Evolutionary conservation across 73 alveolate genomes (phyloP), one percentile per base, ranked within the genome.

Genomic region (Paramecium biaurelia): DNA sequence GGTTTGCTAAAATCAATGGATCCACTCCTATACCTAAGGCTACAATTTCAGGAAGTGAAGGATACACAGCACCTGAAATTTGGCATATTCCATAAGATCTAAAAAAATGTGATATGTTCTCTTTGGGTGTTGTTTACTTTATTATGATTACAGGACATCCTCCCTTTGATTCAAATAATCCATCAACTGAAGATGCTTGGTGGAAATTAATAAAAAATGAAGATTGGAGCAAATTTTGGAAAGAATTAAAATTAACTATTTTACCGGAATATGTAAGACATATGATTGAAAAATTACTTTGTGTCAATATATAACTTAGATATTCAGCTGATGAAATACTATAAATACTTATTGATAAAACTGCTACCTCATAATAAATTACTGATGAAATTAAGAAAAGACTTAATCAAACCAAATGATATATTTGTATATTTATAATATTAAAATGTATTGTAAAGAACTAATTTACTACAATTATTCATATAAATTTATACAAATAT

Each of bases 31-130:
- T 79, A 8, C 76, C 70, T 14, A 79, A 79, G 47, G 56, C 45
- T n/a, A 79, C 90, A 37, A 79, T 79, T 4, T 43, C 63, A 21
- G 90, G 90, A 5, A 79, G 90, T 47, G 74, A 47, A 79, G 90
- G 90, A 79, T 79, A 79, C 32, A 79, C 90, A 37, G 90, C 90
- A 20, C 90, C 90, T 18, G 90, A 79, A 43, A 79, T 79, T 43
- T 79, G 74, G 70, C 45, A 26, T 43, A 79, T 79, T 79, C 90
- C 90, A 79, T 79, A 79, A 79, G 90, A 79, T 79, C 74, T 43
- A 2, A 47, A 47, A 47, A 41, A 41, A 43, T 79, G 90, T 79
- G 90, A 79, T 79, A 43, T 79, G 56, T 79, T 79, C 53, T 79
- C 90, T 11, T 20, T 79, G 8, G 90, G 90, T 18, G 90, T 79